A percentile compares a stretch with the other conserved stretches of the same genome.
phyloP scores from a whole-genome alignment of 495 filamentous ascomycete genomes.

The Penicillium waksmanii region DNA sequence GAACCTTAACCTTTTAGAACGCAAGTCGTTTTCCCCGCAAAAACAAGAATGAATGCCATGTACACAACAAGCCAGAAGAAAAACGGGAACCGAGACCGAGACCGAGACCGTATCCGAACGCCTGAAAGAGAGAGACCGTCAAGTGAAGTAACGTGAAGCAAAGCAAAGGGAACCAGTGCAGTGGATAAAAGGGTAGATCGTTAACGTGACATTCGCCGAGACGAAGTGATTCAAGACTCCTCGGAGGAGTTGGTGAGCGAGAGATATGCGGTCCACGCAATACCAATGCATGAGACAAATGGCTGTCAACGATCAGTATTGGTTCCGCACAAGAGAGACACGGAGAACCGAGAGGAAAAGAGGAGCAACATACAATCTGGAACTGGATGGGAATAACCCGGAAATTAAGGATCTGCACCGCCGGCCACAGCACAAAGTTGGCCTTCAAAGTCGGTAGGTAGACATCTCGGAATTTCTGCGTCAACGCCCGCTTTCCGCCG shows the following conservation, averaged over 20 bases:
- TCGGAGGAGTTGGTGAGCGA: conserved; percentile 91
- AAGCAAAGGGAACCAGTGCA: conserved; percentile 7
- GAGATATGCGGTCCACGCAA: conserved; percentile 98
- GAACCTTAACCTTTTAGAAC: conserved; percentile 23
- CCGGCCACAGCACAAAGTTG: conserved; percentile 94
- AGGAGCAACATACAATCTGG: conserved; percentile 78
- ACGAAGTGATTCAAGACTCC: conserved; percentile 46
- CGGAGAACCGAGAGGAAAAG: conserved; percentile 18
- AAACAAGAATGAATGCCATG: conserved; percentile 11
- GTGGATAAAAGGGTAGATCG: conserved; percentile 18
- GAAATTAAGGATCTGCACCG: conserved; percentile 97
- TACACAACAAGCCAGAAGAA: conserved; percentile 24
- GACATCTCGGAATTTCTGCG: conserved; percentile 87
- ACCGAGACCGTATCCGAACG: conserved; percentile 18
- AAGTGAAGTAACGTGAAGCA: too few species aligned
- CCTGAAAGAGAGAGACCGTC: conserved; percentile 13
- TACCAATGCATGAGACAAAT: conserved; percentile 94
- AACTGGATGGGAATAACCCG: conserved; percentile 92
- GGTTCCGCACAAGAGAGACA: background rate
- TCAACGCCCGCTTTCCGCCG: conserved; percentile 78
- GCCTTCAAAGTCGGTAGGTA: conserved; percentile 94
- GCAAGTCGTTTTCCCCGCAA: conserved; percentile 20
- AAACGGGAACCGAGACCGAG: too few species aligned
- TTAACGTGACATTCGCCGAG: conserved; percentile 24
- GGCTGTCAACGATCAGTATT: conserved; percentile 58